A percentile compares a stretch with the other conserved stretches of the same genome.
These are phyloP conservation scores for Euphorbia corollata DNA, from an alignment of 441 rosid genomes.

Conservation along the genomic window DNA sequence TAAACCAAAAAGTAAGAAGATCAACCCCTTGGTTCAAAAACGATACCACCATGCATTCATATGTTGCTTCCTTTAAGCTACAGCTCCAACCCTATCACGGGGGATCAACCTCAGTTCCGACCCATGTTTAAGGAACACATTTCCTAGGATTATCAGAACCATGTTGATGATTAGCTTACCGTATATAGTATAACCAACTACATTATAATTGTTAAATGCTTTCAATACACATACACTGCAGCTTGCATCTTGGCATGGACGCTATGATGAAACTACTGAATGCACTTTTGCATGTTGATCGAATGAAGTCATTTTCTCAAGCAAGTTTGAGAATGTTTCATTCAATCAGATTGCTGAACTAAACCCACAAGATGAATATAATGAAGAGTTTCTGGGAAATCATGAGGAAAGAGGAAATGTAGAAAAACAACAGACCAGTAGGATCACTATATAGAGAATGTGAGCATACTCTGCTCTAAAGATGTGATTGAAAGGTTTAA, in stretches of 20 bases:
- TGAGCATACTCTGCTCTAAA: neutral
- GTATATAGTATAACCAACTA: neutral
- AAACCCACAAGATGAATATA: neutral
- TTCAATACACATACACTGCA: neutral
- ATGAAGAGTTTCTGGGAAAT: neutral
- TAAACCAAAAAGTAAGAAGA: neutral
- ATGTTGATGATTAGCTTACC: neutral
- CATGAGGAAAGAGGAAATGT: neutral
- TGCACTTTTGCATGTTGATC: neutral
- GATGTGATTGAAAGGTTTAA: neutral
- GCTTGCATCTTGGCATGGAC: neutral
- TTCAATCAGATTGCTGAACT: neutral
- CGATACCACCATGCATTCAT: neutral
- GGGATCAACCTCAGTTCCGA: conserved; percentile 91
- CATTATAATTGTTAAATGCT: neutral
- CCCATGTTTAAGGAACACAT: conserved; percentile 93
- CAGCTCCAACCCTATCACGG: conserved; percentile 87
- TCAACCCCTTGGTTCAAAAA: conserved; percentile 8
- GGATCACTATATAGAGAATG: neutral
- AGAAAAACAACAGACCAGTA: neutral
- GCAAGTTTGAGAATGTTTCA: neutral
- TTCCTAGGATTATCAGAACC: conserved; percentile 39
- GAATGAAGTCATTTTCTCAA: neutral
- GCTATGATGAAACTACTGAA: neutral
- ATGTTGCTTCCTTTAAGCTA: conserved; percentile 15